Base-by-base conservation (phyloP, 495 filamentous ascomycete genomes). In the Pseudevernia furfuracea region DNA sequence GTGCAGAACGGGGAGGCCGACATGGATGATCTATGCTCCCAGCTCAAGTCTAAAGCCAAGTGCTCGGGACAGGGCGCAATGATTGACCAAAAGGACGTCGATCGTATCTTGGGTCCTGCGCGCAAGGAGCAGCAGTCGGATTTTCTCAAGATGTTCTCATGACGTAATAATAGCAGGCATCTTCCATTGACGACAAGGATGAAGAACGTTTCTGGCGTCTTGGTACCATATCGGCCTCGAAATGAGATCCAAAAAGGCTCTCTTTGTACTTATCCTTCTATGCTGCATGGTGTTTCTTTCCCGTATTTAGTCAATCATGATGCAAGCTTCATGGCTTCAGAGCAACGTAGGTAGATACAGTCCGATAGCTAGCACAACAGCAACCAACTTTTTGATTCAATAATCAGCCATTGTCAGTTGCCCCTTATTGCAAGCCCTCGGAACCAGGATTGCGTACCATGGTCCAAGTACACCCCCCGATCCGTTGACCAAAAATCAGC, bases 1-100 rank as follows among this genome's bases (percentile, higher is more conserved):
- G 94, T 94, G 71, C 87, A 88, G 69, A 87, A 83, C 57, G 92
- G 91, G 68, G 89, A 93, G 67, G 85, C 96, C 66, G 94, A 99
- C 68, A 87, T 99, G 68, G 95, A 99, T 72, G 83, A 84, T 61
- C 82, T 99, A 17, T 99, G 95, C 76, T 85, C 88, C 9, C 92
- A 99, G 67, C 83, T 99, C n/a, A 88, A 92, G 63, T 88, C 89
- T 70, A 99, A 99, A 77, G 95, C 95, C 55, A 92, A 92, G 72
- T 99, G 95, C 72, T 95, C 91, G 2, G 94, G 95, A 71, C 85
- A 81, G 34, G 93, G 94, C 36, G 89, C 93, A n/a, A 91, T 97
- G 30, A 88, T 98, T 58, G 88, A 90, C 68, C 84, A 96, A 76
- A 85, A 85, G 49, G 91, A 97, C 73, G 93, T 97, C 69, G 87